A percentile compares a stretch with the other conserved stretches of the same genome.
Conservation (phyloP, 495 filamentous ascomycete genomes). For the Cercophora samala region DNA sequence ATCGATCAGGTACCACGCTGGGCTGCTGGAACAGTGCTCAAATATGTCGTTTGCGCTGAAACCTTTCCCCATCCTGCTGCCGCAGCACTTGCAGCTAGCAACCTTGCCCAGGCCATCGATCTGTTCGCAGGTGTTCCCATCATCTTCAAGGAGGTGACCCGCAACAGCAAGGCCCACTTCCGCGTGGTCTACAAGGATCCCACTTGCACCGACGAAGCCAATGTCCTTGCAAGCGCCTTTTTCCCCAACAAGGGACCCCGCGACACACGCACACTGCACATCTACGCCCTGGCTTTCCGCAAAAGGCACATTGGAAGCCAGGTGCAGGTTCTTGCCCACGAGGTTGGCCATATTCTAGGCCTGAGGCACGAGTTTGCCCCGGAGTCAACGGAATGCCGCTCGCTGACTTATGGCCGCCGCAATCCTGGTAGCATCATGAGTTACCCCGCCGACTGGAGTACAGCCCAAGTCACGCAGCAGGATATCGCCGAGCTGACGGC, state of each 20-base stretch:
- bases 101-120: not conserved
- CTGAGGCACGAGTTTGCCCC: constrained; percentile 1
- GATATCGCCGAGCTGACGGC: not conserved
- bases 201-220: not conserved
- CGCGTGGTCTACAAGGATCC: constrained; percentile 5
- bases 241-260: constrained; percentile 5
- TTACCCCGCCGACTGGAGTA: not conserved
- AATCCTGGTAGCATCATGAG: not conserved
- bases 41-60: not conserved
- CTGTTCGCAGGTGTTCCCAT: not conserved
- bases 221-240: constrained; percentile 1
- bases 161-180: constrained; percentile 1
- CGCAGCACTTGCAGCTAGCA: not conserved
- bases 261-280: not conserved
- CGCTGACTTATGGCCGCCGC: not conserved
- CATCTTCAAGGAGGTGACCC: not conserved
- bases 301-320: not conserved
- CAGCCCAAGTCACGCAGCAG: not conserved
- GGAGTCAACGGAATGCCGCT: not conserved
- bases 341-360: constrained; percentile 3
- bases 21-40: not conserved
- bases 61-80: not conserved
- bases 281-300: not conserved
- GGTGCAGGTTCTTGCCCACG: not conserved
- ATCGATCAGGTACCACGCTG: not conserved